phyloP scores from a whole-genome alignment of 164 flowering plant genomes.

The Brasenia schreberi region DNA sequence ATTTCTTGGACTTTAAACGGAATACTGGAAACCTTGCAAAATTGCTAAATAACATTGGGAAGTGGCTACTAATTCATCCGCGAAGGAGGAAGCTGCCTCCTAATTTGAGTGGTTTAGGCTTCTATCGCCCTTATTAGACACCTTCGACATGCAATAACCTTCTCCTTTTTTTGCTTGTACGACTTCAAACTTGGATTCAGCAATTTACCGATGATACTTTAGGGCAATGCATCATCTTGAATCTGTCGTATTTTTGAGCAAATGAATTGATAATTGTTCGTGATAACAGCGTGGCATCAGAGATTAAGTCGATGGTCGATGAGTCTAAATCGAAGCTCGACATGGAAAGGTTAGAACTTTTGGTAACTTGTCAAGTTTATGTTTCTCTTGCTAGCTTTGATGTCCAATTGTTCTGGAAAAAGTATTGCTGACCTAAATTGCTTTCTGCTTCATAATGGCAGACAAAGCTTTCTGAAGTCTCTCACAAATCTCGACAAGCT shows the following conservation, averaged over 20 bases:
- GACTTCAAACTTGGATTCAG: too few relatives aligned
- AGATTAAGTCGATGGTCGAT: slow-evolving; percentile 53
- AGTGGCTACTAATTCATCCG: too few relatives aligned
- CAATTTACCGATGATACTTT: too few relatives aligned
- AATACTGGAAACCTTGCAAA: too few relatives aligned
- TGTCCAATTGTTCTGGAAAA: background rate
- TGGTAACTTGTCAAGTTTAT: background rate
- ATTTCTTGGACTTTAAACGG: too few relatives aligned
- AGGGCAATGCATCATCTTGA: too few relatives aligned
- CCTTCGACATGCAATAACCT: too few relatives aligned
- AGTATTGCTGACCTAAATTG: background rate
- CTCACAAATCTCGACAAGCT: slow-evolving; percentile 30
- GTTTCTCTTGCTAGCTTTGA: background rate
- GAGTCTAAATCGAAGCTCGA: slow-evolving; percentile 66
- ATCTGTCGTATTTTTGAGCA: background rate
- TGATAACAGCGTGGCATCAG: slow-evolving; percentile 49
- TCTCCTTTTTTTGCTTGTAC: too few relatives aligned
- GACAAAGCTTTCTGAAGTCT: slow-evolving; percentile 66
- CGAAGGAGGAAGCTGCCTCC: too few relatives aligned
- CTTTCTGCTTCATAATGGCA: slow-evolving; percentile 13
- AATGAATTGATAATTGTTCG: background rate
- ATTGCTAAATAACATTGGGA: too few relatives aligned
- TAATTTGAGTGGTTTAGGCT: too few relatives aligned
- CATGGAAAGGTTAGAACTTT: slow-evolving; percentile 58
- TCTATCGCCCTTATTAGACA: too few relatives aligned